Base-by-base conservation (phyloP, 75 land plant genomes). In the Pseudotsuga menziesii region DNA sequence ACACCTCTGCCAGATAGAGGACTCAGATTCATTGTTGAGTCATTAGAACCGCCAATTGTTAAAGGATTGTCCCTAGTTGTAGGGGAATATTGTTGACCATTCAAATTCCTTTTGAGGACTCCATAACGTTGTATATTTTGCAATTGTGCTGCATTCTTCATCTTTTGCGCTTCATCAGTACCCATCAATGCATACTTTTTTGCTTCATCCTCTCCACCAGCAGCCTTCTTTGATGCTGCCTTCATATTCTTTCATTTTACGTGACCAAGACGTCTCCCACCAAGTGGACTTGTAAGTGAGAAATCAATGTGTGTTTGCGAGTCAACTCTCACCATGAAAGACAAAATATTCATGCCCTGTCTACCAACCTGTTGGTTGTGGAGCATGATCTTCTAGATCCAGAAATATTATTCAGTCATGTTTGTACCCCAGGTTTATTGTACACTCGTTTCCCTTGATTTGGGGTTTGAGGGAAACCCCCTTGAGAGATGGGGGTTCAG, bases 241-340 rank as follows among this genome's bases (percentile, higher is more conserved):
- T 91, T 92, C 78, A 80, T 66, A 80, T 90, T 91, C 87, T 76
- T 92, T 88, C 94, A 67, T 88, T 92, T 92, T 85, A 92, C 94
- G 61, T 93, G 84, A 73, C 94, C 94, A 75, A 93, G 94, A 15
- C 94, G 82, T 3, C 93, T 93, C 62, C 91, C 91, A 58, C 93
- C 93, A 74, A 92, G 76, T 7, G 94, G 93, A 80, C 94, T 92
- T 20, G 93, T 83, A 56, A 91, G 80, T 22, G 94, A 87, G 76
- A 92, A 90, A 41, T 88, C 94, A 48, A 92, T 86, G 57, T 92
- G 94, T 80, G 88, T 92, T 74, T 88, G 89, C 16, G 93, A 88
- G 66, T 92, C 94, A 36, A 92, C 85, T 56, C 93, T 83, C 26
- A 92, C 94, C 84, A 92, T 58, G 88, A 92, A 92, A 17, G 94